Percentiles rank a stretch among this genome's conserved stretches.
Conservation (phyloP, 176 grass and related monocot genomes). For the Alloteropsis semialata region DNA sequence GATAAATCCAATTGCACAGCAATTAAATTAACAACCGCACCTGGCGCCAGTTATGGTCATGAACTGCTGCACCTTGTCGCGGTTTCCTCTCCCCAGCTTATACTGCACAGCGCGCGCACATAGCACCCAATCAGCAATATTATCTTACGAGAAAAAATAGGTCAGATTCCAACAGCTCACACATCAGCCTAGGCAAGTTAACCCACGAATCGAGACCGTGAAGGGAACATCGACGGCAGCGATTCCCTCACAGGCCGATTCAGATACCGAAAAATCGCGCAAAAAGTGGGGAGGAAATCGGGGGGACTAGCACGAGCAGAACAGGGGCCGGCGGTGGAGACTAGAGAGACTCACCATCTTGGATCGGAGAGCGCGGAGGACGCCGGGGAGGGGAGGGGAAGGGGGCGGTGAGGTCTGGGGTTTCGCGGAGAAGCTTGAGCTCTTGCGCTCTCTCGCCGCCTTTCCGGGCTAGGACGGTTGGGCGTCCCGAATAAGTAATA, state of each 20-base stretch:
- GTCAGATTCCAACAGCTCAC: not conserved
- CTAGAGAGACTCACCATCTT: conserved; percentile 45
- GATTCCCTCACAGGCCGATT: not conserved
- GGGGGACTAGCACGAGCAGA: not conserved
- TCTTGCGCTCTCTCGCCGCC: conserved; percentile 16
- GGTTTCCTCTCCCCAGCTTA: conserved; percentile 96
- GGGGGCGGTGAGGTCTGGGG: conserved; percentile 10
- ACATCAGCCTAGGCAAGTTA: not conserved
- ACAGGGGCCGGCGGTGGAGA: not conserved
- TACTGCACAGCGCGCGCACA: conserved; percentile 51
- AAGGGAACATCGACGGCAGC: not conserved
- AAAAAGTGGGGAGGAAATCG: not conserved
- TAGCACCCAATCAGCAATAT: not conserved
- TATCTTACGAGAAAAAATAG: not conserved
- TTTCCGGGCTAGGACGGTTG: too few relatives aligned
- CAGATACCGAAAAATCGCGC: not conserved
- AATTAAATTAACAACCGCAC: conserved; percentile 35
- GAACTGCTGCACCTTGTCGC: conserved; percentile 99
- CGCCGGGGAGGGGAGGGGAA: not conserved
- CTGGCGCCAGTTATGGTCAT: conserved; percentile 92
- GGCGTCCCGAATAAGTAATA: too few relatives aligned
- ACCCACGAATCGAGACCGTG: conserved; percentile 7
- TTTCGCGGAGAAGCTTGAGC: conserved; percentile 25
- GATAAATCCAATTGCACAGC: not conserved
- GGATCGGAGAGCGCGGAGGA: conserved; percentile 24